Evolutionary conservation across 2,329 filamentous ascomycete genomes (phyloP).

Genomic region (Stagonosporopsis chrysanthemi): DNA sequence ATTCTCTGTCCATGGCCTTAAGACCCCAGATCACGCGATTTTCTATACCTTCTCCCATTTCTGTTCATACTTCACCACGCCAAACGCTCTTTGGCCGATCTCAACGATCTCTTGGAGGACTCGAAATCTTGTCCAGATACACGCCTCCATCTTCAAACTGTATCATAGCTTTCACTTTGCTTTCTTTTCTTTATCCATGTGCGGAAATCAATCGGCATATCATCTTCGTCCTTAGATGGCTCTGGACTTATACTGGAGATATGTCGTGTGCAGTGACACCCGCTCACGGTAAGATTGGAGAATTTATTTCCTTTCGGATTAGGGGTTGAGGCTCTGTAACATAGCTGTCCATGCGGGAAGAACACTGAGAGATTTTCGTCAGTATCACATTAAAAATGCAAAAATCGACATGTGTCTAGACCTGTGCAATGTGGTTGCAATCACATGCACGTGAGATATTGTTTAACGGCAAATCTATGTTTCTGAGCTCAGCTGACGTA

Average conservation of each 20-base stretch:
- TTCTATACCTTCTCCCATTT: conserved; percentile 14
- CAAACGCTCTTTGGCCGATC: conserved; percentile 24
- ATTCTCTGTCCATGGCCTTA: conserved; percentile 6
- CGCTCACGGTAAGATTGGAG: neutral
- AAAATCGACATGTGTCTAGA: neutral
- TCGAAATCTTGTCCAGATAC: conserved; percentile 2
- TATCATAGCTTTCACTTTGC: neutral
- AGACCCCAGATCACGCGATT: conserved; percentile 15
- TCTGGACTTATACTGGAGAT: neutral
- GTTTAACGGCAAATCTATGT: neutral
- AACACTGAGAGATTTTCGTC: neutral
- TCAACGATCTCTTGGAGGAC: conserved; percentile 28
- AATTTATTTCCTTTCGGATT: conserved; percentile 10
- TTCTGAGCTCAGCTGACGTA: neutral
- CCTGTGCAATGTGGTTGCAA: too few species aligned
- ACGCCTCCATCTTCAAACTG: neutral
- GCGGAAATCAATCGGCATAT: neutral
- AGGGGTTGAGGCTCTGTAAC: neutral
- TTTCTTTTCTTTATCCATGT: neutral
- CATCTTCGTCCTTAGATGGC: neutral
- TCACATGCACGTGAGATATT: neutral
- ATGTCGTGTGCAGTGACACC: neutral
- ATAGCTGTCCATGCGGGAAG: neutral
- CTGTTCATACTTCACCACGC: conserved; percentile 36
- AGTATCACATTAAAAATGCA: neutral